Percentiles rank a stretch among this genome's conserved stretches.
These are phyloP conservation scores for Diplogelasinospora grovesii DNA, from an alignment of 495 filamentous ascomycete species.

Conservation along the genomic window DNA sequence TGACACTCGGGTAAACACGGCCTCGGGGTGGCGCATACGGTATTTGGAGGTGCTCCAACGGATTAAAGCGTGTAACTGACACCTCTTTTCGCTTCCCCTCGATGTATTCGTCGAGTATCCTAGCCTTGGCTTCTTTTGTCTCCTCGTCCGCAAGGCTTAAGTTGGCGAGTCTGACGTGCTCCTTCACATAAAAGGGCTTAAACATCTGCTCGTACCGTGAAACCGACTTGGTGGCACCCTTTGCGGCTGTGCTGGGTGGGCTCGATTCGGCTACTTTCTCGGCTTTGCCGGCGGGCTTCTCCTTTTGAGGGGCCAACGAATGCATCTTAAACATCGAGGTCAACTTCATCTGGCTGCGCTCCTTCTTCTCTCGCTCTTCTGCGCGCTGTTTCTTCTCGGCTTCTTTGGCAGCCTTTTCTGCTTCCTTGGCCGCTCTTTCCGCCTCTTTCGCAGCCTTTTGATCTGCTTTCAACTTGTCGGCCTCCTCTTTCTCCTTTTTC, in stretches of 20 bases:
- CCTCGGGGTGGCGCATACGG: constrained; percentile 45
- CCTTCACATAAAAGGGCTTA: constrained; percentile 68
- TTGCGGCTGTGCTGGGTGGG: constrained; percentile 10
- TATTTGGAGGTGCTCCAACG: constrained; percentile 54
- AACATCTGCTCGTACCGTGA: constrained; percentile 68
- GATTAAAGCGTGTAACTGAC: constrained; percentile 38
- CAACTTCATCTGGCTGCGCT: constrained; percentile 45
- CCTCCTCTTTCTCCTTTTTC: constrained; percentile 33
- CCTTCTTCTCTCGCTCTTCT: constrained; percentile 57
- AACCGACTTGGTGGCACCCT: constrained; percentile 23
- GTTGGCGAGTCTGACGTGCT: constrained; percentile 56
- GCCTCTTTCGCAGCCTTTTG: constrained; percentile 38
- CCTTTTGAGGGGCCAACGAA: constrained; percentile 39
- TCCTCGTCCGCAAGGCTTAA: constrained; percentile 46
- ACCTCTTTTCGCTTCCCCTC: constrained; percentile 26
- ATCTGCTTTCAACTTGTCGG: constrained; percentile 32
- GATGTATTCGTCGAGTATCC: constrained; percentile 40
- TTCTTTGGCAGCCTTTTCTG: constrained; percentile 42
- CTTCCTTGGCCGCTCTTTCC: constrained; percentile 33
- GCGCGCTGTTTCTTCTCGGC: constrained; percentile 42
- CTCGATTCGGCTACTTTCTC: constrained; percentile 15
- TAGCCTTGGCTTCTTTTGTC: constrained; percentile 45
- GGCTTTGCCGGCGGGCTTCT: constrained; percentile 14
- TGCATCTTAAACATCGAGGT: constrained; percentile 42
- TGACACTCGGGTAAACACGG: constrained; percentile 46